Percentiles rank a stretch among this genome's conserved stretches.
These are phyloP conservation scores for Fraxinus pennsylvanica DNA, from an alignment of 257 asterid genomes.

Conservation along the genomic window DNA sequence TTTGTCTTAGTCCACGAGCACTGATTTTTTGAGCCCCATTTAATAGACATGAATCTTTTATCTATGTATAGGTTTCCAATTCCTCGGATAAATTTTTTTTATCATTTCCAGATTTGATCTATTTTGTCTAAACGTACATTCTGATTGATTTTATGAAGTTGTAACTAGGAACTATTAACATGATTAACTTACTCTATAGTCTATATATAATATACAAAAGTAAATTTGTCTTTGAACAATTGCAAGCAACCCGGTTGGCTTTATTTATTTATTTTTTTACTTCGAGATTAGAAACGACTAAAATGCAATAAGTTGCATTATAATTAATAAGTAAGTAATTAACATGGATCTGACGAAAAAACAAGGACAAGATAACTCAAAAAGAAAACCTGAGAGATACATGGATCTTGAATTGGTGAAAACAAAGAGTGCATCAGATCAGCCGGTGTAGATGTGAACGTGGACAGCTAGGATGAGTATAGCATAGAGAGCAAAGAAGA, in stretches of 20 bases:
- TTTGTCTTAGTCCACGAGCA: too few relatives aligned
- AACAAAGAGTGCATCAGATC: constrained; percentile 21
- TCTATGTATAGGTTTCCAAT: too few relatives aligned
- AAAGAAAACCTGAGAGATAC: background rate
- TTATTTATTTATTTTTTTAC: background rate
- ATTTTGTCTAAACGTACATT: too few relatives aligned
- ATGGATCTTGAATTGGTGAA: constrained; percentile 3
- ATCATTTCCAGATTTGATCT: too few relatives aligned
- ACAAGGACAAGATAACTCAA: background rate
- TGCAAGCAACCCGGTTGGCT: background rate
- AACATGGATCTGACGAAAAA: background rate
- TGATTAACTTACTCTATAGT: too few relatives aligned
- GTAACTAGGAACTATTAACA: too few relatives aligned
- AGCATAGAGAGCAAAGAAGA: constrained; percentile 77
- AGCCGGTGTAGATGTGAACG: constrained; percentile 80
- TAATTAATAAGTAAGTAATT: background rate
- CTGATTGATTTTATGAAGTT: too few relatives aligned
- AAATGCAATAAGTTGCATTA: background rate
- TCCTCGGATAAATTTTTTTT: too few relatives aligned
- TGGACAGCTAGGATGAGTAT: constrained; percentile 70
- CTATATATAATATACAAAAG: too few relatives aligned
- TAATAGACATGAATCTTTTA: too few relatives aligned
- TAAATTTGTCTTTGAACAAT: background rate
- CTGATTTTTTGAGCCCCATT: too few relatives aligned
- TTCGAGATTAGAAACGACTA: background rate